A percentile compares a stretch with the other conserved stretches of the same genome.
phyloP scores from a whole-genome alignment of 2,329 filamentous ascomycete genomes.

The Allantophomopsis cytisporea region DNA sequence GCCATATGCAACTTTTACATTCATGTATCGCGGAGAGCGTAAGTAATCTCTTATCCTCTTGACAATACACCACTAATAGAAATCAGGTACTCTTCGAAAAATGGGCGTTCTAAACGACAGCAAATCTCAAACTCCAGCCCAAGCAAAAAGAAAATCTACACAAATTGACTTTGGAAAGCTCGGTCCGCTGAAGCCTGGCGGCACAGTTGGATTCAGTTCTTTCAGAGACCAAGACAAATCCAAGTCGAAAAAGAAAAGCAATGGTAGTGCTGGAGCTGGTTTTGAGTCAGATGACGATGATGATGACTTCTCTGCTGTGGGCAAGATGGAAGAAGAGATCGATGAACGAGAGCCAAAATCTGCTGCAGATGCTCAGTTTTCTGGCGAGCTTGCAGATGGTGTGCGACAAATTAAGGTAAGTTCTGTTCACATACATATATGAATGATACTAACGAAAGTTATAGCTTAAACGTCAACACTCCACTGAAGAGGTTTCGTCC shows the following conservation, averaged over 20 bases:
- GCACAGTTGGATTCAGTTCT: slow-evolving; percentile 78
- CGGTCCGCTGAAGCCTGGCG: slow-evolving; percentile 71
- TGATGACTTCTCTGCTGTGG: slow-evolving; percentile 51
- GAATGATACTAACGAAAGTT: slow-evolving; percentile 13
- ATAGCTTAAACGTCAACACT: slow-evolving; percentile 72
- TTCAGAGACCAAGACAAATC: slow-evolving; percentile 61
- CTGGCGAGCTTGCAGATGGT: slow-evolving; percentile 66
- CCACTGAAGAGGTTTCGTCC: slow-evolving; percentile 33
- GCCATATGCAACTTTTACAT: slow-evolving; percentile 93
- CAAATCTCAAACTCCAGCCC: slow-evolving; percentile 50
- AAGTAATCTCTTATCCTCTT: slow-evolving; percentile 27
- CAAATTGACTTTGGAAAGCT: slow-evolving; percentile 78
- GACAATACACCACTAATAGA: slow-evolving; percentile 6
- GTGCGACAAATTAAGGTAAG: slow-evolving; percentile 71
- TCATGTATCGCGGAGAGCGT: slow-evolving; percentile 94
- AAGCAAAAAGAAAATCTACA: slow-evolving; percentile 65
- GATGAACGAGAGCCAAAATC: slow-evolving; percentile 46
- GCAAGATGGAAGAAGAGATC: slow-evolving; percentile 51
- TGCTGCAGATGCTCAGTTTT: slow-evolving; percentile 53
- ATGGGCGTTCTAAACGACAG: slow-evolving; percentile 73
- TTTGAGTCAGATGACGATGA: slow-evolving; percentile 64
- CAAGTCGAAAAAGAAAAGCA: slow-evolving; percentile 49
- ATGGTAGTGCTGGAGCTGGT: slow-evolving; percentile 36
- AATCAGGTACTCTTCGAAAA: slow-evolving; percentile 79
- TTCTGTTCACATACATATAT: not conserved